Percentiles rank a stretch among this genome's conserved stretches.
Conservation (phyloP, 1,284 basidiomycete genomes). For the Pseudozyma sp. region DNA sequence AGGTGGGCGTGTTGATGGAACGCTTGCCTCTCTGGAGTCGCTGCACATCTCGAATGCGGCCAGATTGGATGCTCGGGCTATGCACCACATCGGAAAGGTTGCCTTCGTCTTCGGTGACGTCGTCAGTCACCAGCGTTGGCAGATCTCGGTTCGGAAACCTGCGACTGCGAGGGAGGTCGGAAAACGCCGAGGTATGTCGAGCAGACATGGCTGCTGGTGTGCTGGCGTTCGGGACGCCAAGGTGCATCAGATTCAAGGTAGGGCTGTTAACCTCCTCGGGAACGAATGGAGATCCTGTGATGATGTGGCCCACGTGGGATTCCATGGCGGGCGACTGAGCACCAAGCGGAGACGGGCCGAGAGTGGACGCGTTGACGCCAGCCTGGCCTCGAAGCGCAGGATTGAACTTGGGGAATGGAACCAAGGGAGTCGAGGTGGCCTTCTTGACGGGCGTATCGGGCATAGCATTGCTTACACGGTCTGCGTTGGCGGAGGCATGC, state of each 20-base stretch:
- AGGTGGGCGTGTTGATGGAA: slow-evolving; percentile 23
- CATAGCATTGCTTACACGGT: slow-evolving; percentile 58
- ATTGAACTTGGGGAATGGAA: slow-evolving; percentile 43
- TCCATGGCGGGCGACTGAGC: slow-evolving; percentile 29
- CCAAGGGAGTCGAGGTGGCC: slow-evolving; percentile 31
- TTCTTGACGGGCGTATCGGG: slow-evolving; percentile 70
- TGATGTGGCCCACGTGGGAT: slow-evolving; percentile 6
- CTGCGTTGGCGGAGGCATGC: slow-evolving; percentile 36
- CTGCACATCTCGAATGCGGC: slow-evolving; percentile 37
- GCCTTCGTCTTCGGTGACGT: slow-evolving; percentile 36
- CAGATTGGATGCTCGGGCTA: slow-evolving; percentile 43
- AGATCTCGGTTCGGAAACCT: slow-evolving; percentile 21
- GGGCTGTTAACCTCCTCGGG: slow-evolving; percentile 55
- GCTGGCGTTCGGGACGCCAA: slow-evolving; percentile 35
- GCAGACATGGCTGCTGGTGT: slow-evolving; percentile 26
- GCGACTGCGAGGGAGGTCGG: slow-evolving; percentile 29
- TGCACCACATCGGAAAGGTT: slow-evolving; percentile 36
- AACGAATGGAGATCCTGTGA: slow-evolving; percentile 44
- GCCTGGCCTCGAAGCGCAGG: slow-evolving; percentile 31
- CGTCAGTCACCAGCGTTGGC: slow-evolving; percentile 15
- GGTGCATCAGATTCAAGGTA: slow-evolving; percentile 42
- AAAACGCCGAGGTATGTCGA: slow-evolving; percentile 24
- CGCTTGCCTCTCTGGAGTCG: slow-evolving; percentile 44
- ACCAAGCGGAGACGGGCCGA: slow-evolving; percentile 43
- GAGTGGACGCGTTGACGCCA: slow-evolving; percentile 5